Evolutionary conservation across 2,329 filamentous ascomycete species (phyloP).

Genomic region (Beauveria australis): DNA sequence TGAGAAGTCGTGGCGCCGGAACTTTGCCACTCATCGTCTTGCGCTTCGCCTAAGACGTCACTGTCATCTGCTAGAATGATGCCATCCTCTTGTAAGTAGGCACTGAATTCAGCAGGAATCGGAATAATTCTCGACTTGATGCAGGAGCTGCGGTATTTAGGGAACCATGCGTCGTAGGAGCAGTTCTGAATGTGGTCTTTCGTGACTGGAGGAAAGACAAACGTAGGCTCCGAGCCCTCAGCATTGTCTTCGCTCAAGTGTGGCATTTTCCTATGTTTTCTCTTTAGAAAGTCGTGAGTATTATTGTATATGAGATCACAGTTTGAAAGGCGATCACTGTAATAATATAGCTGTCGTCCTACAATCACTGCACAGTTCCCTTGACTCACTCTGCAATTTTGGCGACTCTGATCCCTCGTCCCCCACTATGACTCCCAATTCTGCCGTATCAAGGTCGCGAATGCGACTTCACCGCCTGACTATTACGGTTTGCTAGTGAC

Average conservation of each 20-base stretch:
- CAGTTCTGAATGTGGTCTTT: slow-evolving; percentile 87
- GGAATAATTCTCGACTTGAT: slow-evolving; percentile 82
- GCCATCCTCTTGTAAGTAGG: slow-evolving; percentile 85
- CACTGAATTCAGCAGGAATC: slow-evolving; percentile 64
- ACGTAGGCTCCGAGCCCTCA: background rate
- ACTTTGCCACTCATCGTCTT: slow-evolving; percentile 43
- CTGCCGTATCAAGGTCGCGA: background rate
- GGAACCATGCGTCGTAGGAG: slow-evolving; percentile 89
- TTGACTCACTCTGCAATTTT: slow-evolving; percentile 2
- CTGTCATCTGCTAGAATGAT: slow-evolving; percentile 76
- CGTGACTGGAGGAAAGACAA: slow-evolving; percentile 76
- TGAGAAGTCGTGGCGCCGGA: slow-evolving; percentile 20
- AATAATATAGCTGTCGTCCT: background rate
- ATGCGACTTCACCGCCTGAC: slow-evolving; percentile 7
- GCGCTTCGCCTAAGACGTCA: slow-evolving; percentile 40
- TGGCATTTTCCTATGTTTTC: slow-evolving; percentile 22
- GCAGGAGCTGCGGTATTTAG: slow-evolving; percentile 70
- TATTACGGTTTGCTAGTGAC: background rate
- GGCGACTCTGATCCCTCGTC: background rate
- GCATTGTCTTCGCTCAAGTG: slow-evolving; percentile 14
- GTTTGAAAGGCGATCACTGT: background rate
- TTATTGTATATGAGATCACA: background rate
- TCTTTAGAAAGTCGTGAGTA: background rate
- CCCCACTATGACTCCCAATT: slow-evolving; percentile 10
- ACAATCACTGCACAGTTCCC: background rate